Conservation (phyloP, 164 flowering plant genomes). For the Berberis vulgaris region DNA sequence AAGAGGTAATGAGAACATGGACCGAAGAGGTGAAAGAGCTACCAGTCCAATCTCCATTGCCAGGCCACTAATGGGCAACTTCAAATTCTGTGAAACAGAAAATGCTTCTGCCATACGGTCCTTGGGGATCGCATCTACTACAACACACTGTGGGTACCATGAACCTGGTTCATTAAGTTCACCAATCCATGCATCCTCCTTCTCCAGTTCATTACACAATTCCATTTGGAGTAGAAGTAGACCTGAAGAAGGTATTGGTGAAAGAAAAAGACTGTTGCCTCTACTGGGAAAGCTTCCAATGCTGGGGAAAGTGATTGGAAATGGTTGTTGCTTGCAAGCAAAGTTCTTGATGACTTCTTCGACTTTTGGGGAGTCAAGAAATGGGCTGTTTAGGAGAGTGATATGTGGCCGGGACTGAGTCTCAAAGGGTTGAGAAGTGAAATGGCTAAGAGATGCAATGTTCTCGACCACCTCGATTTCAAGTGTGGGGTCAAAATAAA, state of each 20-base stretch:
- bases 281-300: constrained; percentile 51
- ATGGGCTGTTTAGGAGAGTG: constrained; percentile 57
- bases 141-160: constrained; percentile 72
- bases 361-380: constrained; percentile 44
- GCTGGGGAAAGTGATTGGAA: constrained; percentile 54
- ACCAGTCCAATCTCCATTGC: not conserved
- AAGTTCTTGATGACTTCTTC: constrained; percentile 40
- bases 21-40: not conserved
- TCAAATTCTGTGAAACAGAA: not conserved
- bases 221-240: constrained; percentile 70
- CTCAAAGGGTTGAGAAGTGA: constrained; percentile 79
- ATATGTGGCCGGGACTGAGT: constrained; percentile 88
- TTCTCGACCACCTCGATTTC: constrained; percentile 96
- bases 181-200: constrained; percentile 61
- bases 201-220: constrained; percentile 57
- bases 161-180: constrained; percentile 52
- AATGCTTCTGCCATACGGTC: constrained; percentile 45
- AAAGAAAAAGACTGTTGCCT: constrained; percentile 46
- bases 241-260: constrained; percentile 58
- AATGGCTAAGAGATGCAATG: constrained; percentile 77
- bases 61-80: constrained; percentile 1
- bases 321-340: constrained; percentile 61
- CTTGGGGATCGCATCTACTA: constrained; percentile 70
- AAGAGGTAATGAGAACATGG: not conserved
- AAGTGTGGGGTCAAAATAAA: constrained; percentile 86